Evolutionary conservation across 2,329 filamentous ascomycete genomes (phyloP), one percentile per base, ranked within the genome.

Genomic region (Aspergillus pseudotamarii): DNA sequence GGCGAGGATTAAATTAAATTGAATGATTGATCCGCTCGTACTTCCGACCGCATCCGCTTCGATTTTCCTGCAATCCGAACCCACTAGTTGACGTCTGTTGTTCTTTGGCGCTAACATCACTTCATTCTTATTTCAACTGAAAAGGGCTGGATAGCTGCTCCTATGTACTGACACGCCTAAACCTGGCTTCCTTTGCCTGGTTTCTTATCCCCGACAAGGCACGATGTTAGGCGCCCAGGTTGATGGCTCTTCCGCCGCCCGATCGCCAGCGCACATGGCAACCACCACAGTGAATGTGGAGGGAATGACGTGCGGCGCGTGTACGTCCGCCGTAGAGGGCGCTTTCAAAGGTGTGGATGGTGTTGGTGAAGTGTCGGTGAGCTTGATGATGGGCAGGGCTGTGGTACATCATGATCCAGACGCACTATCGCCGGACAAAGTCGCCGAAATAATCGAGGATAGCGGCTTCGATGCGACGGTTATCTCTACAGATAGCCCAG

Each of bases 381-480:
- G 93, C 76, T 82, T 99, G 71, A 91, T 97, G 61, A 96, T 97
- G 88, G 94, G 97, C 78, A 89, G 94, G 64, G 95, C 94, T n/a
- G 94, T 98, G 48, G 84, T 98, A 41, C 90, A 94, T 79, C 95
- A 99, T 79, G 91, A 98, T 78, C 88, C 92, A 1, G 81, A 85
- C 60, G 85, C 86, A 58, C 86, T 98, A 59, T 81, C 92, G 16
- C 86, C 93, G 64, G 91, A 94, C 43, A 82, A 89, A 69, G 86
- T 98, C 64, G 88, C 87, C 74, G 92, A 96, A 68, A 93, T 91
- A 41, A 95, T 97, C 68, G 93, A 97, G 72, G 93, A 96, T 76
- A 87, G 92, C 64, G 94, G 94, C 0, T 98, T 98, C 75, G 94
- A 97, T 73, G 93, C 93, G 45, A 88, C 93, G 69, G 86, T 96